Conservation (phyloP, 177 flowering plant species). For the Vitis hybrid region DNA sequence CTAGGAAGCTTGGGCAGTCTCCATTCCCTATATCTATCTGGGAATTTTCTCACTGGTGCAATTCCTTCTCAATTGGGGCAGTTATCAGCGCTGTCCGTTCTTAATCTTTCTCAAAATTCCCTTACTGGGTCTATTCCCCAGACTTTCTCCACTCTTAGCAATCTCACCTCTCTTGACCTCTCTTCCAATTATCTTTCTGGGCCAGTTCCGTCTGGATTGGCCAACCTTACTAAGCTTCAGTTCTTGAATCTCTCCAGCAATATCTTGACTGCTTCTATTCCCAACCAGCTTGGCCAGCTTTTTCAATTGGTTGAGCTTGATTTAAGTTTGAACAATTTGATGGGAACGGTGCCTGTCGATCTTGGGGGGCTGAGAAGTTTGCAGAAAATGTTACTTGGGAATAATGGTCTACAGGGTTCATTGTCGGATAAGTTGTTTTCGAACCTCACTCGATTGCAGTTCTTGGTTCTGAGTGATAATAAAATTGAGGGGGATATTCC, state of each 20-base stretch:
- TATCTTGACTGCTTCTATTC: conserved; percentile 44
- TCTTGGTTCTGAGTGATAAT: conserved; percentile 39
- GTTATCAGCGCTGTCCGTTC: conserved; percentile 30
- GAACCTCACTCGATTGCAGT: conserved; percentile 32
- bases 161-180: conserved; percentile 41
- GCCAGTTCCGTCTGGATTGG: conserved; percentile 41
- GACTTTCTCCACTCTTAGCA: conserved; percentile 24
- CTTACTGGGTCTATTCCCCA: conserved; percentile 54
- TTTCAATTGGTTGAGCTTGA: conserved; percentile 50
- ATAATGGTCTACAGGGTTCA: conserved; percentile 40
- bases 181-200: conserved; percentile 60
- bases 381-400: conserved; percentile 34
- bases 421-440: conserved; percentile 45
- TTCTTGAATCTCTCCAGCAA: conserved; percentile 50
- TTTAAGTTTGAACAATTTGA: conserved; percentile 50
- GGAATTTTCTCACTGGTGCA: conserved; percentile 47
- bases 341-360: conserved; percentile 50
- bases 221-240: conserved; percentile 33
- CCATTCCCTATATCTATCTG: conserved; percentile 36
- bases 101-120: conserved; percentile 56
- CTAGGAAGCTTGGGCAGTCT: conserved; percentile 45
- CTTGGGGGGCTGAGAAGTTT: conserved; percentile 44
- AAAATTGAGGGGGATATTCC: conserved; percentile 48
- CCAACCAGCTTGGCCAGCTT: conserved; percentile 44
- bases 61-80: conserved; percentile 42